Percentiles rank a stretch among this genome's conserved stretches.
Evolutionary conservation across 2,329 filamentous ascomycete genomes (phyloP).

Genomic region (Exophiala mesophila): DNA sequence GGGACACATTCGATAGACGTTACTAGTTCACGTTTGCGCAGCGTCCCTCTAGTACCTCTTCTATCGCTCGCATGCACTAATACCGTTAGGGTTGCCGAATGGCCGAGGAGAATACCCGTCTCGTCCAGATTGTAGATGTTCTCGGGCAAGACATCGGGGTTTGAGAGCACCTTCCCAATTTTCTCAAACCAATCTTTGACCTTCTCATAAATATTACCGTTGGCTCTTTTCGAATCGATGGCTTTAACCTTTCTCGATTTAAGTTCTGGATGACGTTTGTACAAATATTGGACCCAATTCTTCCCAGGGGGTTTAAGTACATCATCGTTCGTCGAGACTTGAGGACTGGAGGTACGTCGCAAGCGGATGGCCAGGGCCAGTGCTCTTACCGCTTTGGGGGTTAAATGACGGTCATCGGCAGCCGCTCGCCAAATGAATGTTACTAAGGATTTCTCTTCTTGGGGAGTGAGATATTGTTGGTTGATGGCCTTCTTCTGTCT

Average conservation of each 20-base stretch:
- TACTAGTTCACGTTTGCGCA: slow-evolving; percentile 27
- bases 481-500: too few species aligned
- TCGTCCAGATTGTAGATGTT: slow-evolving; percentile 37
- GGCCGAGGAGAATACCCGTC: slow-evolving; percentile 32
- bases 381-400: background rate
- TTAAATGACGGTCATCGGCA: background rate
- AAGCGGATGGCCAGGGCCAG: slow-evolving; percentile 20
- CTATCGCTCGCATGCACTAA: slow-evolving; percentile 29
- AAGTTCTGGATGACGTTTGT: slow-evolving; percentile 27
- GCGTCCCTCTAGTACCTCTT: slow-evolving; percentile 25
- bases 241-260: slow-evolving; percentile 27
- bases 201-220: slow-evolving; percentile 31
- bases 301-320: slow-evolving; percentile 16
- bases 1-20: slow-evolving; percentile 29
- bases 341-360: slow-evolving; percentile 10
- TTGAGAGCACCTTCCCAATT: slow-evolving; percentile 27
- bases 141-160: slow-evolving; percentile 26
- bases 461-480: background rate
- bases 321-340: slow-evolving; percentile 3
- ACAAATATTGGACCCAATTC: slow-evolving; percentile 21
- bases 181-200: slow-evolving; percentile 31
- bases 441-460: background rate
- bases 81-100: slow-evolving; percentile 30
- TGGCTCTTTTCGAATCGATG: slow-evolving; percentile 28
- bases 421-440: background rate